phyloP scores from a whole-genome alignment of 2,329 filamentous ascomycete genomes.

The Fusarium keratoplasticum region DNA sequence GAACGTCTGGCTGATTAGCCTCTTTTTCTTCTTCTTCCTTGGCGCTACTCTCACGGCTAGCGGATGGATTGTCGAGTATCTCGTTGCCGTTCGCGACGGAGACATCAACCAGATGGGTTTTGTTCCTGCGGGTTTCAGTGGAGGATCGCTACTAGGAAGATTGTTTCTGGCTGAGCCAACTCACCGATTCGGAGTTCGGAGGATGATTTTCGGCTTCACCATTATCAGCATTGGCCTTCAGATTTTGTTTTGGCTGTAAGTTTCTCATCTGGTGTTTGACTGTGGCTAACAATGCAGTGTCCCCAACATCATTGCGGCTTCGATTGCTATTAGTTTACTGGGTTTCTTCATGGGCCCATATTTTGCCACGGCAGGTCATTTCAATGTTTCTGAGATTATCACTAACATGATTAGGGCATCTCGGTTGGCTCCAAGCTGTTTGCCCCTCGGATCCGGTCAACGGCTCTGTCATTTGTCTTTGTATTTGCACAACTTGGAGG shows the following conservation, averaged over 20 bases:
- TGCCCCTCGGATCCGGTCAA: conserved; percentile 49
- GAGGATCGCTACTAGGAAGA: conserved; percentile 67
- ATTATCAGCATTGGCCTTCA: conserved; percentile 65
- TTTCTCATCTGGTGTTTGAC: not conserved
- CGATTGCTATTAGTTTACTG: conserved; percentile 64
- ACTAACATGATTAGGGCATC: conserved; percentile 57
- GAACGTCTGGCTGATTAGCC: conserved; percentile 67
- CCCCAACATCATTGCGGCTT: conserved; percentile 60
- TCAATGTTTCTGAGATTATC: no score
- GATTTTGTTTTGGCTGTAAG: conserved; percentile 69
- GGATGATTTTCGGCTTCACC: conserved; percentile 67
- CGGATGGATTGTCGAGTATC: conserved; percentile 75
- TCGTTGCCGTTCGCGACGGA: conserved; percentile 69
- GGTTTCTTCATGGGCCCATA: conserved; percentile 70
- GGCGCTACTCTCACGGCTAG: conserved; percentile 66
- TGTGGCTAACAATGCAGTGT: conserved; percentile 45
- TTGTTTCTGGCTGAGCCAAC: conserved; percentile 69
- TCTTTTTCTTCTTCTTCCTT: conserved; percentile 74
- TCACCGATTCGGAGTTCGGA: conserved; percentile 67
- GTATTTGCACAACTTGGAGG: conserved; percentile 68
- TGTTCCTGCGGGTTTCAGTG: conserved; percentile 70
- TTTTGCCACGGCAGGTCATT: conserved; percentile 67
- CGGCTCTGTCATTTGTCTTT: conserved; percentile 62
- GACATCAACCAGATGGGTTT: conserved; percentile 69
- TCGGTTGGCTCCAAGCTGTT: conserved; percentile 66